Evolutionary conservation across 1,139 yeast species (phyloP), one percentile per base, ranked within the genome.

Genomic region (Diutina ranongensis): DNA sequence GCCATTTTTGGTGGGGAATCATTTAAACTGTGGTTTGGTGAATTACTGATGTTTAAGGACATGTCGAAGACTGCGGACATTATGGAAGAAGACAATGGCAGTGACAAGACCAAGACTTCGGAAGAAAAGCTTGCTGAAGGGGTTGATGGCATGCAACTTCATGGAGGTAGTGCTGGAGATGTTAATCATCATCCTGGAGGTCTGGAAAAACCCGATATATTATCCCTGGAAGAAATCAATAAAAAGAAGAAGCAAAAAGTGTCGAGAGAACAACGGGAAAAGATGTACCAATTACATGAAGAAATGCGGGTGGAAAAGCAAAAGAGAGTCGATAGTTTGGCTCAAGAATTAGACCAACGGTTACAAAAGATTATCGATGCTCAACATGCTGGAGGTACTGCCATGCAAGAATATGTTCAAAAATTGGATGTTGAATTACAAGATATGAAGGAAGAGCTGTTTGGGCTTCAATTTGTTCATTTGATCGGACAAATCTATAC

Each of bases 1-100:
- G 72, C 76, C 64, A 80, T 83, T 28, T 83, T 83, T 60, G 94
- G 94, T 47, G 94, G 94, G 45, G 95, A 85, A 49, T 92, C 94
- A 2, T 89, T 89, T 62, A 77, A 74, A 44, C 84, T 82, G 48
- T 83, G 88, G 83, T 80, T 83, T 51, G 94, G 92, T 2, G 86
- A 83, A 51, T 70, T 83, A 50, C 72, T 81, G 4, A 67, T 82
- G 61, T 61, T 83, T 50, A 74, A 73, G 50, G 83, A 80, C 51
- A 63, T 82, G 54, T 62, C 76, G 25, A 76, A 78, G 50, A 72
- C 80, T 3, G 76, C 80, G 9, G 84, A 76, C 46, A 65, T 72
- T 27, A 58, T 69, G 50, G 68, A 60, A 7, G 64, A 58, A 3
- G 51, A 51, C 7, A 48, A 45, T 4, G 45, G 21, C 19, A 27